Evolutionary conservation across 345 rosid species (phyloP).

Genomic region (Salix exigua): DNA sequence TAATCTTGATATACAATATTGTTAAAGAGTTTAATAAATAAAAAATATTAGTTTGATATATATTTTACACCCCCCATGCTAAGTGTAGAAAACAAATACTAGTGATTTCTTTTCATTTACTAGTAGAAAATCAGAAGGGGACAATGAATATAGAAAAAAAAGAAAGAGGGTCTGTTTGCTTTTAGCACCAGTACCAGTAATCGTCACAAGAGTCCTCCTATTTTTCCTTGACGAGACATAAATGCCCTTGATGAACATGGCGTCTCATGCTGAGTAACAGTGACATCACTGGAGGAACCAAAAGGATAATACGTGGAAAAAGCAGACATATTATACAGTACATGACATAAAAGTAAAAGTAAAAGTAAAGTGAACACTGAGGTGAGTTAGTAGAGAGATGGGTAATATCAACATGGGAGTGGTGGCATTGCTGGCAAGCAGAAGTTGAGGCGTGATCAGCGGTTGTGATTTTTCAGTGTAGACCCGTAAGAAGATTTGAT

Average conservation of each 20-base stretch:
- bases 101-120: neutral
- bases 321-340: neutral
- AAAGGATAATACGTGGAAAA: constrained; percentile 12
- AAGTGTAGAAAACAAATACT: neutral
- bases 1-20: neutral
- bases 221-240: neutral
- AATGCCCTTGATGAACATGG: constrained; percentile 2
- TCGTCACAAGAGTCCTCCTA: neutral
- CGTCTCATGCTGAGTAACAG: constrained; percentile 11
- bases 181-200: neutral
- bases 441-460: constrained; percentile 31
- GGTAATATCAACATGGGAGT: too few relatives aligned
- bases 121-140: neutral
- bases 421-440: constrained; percentile 3
- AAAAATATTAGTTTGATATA: too few relatives aligned
- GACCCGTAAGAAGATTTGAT: constrained; percentile 15
- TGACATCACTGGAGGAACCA: constrained; percentile 7
- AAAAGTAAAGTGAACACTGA: too few relatives aligned
- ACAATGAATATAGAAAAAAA: neutral
- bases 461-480: constrained; percentile 24
- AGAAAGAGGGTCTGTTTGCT: neutral
- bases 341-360: neutral
- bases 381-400: too few relatives aligned
- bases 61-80: too few relatives aligned
- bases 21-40: too few relatives aligned